Evolutionary conservation across 805 yeast species (phyloP).

Genomic region (Candida odintsovae): DNA sequence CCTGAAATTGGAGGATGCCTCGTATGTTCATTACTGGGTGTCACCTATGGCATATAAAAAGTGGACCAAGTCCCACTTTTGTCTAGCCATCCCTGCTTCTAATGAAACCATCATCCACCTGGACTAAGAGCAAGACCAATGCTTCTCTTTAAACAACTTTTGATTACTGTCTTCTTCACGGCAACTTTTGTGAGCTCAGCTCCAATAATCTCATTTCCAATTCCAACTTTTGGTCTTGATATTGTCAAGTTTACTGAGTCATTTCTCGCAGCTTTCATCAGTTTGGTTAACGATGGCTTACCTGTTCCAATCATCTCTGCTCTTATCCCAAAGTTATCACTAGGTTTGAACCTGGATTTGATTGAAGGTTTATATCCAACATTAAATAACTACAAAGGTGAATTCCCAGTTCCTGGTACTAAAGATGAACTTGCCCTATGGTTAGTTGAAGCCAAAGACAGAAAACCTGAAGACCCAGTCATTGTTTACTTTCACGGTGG

Average conservation of each 20-base stretch:
- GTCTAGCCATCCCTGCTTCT: too few relatives aligned
- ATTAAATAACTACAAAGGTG: slow-evolving; percentile 1
- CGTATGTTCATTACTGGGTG: too few relatives aligned
- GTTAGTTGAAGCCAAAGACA: slow-evolving; percentile 23
- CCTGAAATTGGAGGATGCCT: too few relatives aligned
- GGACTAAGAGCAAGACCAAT: too few relatives aligned
- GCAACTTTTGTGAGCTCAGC: not conserved
- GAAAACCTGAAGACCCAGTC: slow-evolving; percentile 14
- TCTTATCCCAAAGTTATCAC: slow-evolving; percentile 3
- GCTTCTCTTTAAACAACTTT: not conserved
- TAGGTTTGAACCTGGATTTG: slow-evolving; percentile 3
- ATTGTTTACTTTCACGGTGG: slow-evolving; percentile 13
- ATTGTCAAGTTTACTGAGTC: slow-evolving; percentile 6
- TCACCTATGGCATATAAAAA: too few relatives aligned
- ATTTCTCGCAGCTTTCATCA: not conserved
- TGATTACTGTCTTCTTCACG: not conserved
- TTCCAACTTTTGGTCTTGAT: not conserved
- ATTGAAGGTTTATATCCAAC: not conserved
- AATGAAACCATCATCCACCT: too few relatives aligned
- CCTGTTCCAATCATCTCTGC: not conserved
- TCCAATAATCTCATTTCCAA: not conserved
- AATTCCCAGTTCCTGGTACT: slow-evolving; percentile 3
- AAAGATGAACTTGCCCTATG: slow-evolving; percentile 2
- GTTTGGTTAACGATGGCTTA: not conserved
- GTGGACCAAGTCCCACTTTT: too few relatives aligned